Conservation (phyloP, 306 rosid species). For the Cucumis cinereus region DNA sequence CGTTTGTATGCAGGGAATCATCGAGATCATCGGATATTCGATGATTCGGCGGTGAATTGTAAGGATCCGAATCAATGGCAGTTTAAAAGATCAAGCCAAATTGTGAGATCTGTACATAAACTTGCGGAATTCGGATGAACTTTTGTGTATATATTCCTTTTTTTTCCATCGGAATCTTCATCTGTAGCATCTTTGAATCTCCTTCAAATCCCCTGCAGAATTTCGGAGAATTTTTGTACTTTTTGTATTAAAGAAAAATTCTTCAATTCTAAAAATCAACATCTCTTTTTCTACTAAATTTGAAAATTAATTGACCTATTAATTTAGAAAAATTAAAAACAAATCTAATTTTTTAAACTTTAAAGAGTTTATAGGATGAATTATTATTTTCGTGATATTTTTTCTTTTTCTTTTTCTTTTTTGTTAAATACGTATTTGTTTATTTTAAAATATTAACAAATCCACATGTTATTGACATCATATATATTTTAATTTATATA, state of each 20-base stretch:
- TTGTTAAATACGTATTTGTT: no score
- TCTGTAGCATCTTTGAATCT: neutral
- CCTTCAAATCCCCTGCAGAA: neutral
- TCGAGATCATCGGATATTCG: neutral
- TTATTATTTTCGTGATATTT: no score
- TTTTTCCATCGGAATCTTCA: neutral
- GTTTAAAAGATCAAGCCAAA: neutral
- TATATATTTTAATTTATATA: no score
- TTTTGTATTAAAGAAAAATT: neutral
- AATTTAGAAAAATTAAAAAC: no score
- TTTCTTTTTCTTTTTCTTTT: no score
- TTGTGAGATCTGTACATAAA: slow-evolving; percentile 8
- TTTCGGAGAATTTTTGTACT: neutral
- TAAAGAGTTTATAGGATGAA: neutral
- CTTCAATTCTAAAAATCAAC: neutral
- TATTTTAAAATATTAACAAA: no score
- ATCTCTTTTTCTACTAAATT: neutral
- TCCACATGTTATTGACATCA: neutral
- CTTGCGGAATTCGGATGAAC: slow-evolving; percentile 4
- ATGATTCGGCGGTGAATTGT: neutral
- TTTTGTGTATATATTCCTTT: neutral
- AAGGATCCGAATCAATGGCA: neutral
- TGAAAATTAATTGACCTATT: neutral
- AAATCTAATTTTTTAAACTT: neutral
- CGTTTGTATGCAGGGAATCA: slow-evolving; percentile 35